These are phyloP conservation scores for Rutidosis leptorrhynchoides DNA, from an alignment of 129 eudicot species.

Conservation along the genomic window DNA sequence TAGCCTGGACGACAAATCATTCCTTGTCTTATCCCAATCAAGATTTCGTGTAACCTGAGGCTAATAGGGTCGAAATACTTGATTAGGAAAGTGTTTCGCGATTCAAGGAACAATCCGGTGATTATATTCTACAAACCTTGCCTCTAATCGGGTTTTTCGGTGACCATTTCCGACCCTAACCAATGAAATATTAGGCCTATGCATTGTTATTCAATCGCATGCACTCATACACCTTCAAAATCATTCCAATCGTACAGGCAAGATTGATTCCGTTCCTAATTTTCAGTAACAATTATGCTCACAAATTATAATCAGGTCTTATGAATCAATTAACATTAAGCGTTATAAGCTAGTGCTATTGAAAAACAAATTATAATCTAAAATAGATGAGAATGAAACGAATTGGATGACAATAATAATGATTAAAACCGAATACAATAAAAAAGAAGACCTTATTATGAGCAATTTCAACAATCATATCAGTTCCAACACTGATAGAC, in stretches of 20 bases:
- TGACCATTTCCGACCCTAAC: too few species aligned
- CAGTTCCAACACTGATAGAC: conserved; percentile 32
- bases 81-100: too few species aligned
- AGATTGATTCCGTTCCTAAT: not conserved
- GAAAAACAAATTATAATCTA: not conserved
- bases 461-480: conserved; percentile 40
- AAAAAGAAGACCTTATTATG: conserved; percentile 51
- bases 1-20: too few species aligned
- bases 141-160: too few species aligned
- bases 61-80: too few species aligned
- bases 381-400: not conserved
- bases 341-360: not conserved
- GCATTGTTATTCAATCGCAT: too few species aligned
- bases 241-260: conserved; percentile 6
- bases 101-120: too few species aligned
- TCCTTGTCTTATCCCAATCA: too few species aligned
- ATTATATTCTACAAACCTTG: too few species aligned
- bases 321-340: not conserved
- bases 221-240: not conserved
- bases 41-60: too few species aligned
- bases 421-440: not conserved
- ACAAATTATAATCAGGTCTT: not conserved
- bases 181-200: too few species aligned
- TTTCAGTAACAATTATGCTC: not conserved
- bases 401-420: not conserved